Evolutionary conservation across 768 basidiomycete species (phyloP), one percentile per base, ranked within the genome.

Genomic region (Boletus vermiculosoides): DNA sequence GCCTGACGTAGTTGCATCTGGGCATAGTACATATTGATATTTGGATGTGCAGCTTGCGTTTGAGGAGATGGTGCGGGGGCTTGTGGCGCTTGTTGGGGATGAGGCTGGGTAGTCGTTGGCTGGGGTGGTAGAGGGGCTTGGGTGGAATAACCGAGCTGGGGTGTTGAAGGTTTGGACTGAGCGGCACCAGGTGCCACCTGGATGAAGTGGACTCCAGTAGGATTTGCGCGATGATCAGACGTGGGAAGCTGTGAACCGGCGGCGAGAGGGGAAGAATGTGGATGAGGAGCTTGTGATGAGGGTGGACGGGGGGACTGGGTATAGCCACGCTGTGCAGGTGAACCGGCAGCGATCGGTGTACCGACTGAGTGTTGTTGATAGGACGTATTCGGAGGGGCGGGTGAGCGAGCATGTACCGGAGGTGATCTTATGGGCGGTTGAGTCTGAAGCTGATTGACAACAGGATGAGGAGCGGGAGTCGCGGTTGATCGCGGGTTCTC

Each of bases 251-350:
- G 71, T 10, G 65, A 68, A 50, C 72, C 71, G 1, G 63, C 23
- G 5, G 59, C 63, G 3, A 64, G 71, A 48, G 71, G 71, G 15
- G 71, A 72, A 28, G 71, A 73, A 41, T 64, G 71, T 20, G 61
- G 54, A 54, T 62, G 70, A 20, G 57, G 61, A 16, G 71, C 47
- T 59, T 72, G 71, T 7, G 71, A 71, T 39, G 71, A 72, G 16
- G 68, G 65, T 30, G 70, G 71, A 25, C 71, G 72, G 37, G 71
- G 71, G 25, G 71, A 73, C 48, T 72, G 71, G 41, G 71, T 72
- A 60, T 73, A 72, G 18, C 68, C 68, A 37, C 72, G 68, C 42
- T 66, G 71, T 30, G 71, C 71, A 45, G 71, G 71, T 22, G 71
- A 73, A 46, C 58, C 42, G 7, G 61, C 45, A 40, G 66, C 31